These are phyloP conservation scores for barley (Hordeum vulgare) DNA, from an alignment of 176 grass and related monocot species.

Conservation along the genomic window DNA sequence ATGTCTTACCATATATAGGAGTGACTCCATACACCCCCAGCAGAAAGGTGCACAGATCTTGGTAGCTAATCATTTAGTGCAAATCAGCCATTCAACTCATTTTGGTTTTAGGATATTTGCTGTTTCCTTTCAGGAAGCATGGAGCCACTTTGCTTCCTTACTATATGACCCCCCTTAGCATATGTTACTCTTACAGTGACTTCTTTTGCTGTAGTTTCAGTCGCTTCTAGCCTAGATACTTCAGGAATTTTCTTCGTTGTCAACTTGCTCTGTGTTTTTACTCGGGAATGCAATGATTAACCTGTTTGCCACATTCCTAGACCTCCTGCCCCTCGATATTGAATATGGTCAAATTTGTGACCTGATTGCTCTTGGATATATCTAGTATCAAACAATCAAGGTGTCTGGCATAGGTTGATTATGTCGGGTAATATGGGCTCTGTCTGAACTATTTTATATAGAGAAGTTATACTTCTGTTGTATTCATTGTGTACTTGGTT, in stretches of 20 bases:
- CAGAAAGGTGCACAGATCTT: background rate
- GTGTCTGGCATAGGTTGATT: background rate
- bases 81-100: slow-evolving; percentile 4
- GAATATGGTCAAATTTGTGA: slow-evolving; percentile 1
- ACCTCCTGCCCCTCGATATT: background rate
- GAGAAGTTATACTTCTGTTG: background rate
- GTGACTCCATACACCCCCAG: background rate
- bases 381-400: background rate
- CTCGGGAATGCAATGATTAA: background rate
- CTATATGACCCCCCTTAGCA: background rate
- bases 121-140: background rate
- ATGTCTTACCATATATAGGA: background rate
- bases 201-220: background rate
- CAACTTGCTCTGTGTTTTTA: background rate
- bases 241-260: background rate
- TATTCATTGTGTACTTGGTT: slow-evolving; percentile 13
- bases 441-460: background rate
- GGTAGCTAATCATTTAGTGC: background rate
- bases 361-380: slow-evolving; percentile 1
- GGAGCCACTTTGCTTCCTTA: background rate
- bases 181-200: background rate
- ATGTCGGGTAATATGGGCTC: background rate
- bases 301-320: background rate
- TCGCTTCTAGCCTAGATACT: background rate
- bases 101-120: background rate